phyloP scores from a whole-genome alignment of 306 rosid species.

The Rosa chinensis region DNA sequence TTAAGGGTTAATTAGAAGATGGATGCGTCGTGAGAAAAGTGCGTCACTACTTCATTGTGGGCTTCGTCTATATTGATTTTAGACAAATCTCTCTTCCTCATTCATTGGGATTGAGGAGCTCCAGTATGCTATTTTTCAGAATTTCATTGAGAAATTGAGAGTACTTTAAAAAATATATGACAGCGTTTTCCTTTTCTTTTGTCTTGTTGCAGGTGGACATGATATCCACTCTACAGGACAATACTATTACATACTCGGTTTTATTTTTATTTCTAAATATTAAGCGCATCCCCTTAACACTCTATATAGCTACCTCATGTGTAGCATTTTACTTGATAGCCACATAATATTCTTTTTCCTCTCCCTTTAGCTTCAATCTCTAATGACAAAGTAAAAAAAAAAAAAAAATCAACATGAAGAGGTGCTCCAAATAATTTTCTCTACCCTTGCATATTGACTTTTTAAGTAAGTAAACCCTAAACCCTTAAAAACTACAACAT shows the following conservation, averaged over 20 bases:
- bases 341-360: neutral
- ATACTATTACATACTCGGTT: neutral
- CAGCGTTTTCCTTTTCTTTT: neutral
- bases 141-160: neutral
- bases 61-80: neutral
- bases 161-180: neutral
- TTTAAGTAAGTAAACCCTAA: neutral
- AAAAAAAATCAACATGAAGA: neutral
- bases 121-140: neutral
- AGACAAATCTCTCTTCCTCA: neutral
- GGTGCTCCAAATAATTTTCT: neutral
- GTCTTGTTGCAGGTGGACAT: conserved; percentile 7
- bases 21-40: neutral
- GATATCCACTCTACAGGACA: neutral
- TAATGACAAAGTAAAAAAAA: neutral
- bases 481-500: neutral
- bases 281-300: neutral
- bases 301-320: neutral
- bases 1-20: neutral
- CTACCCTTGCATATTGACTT: neutral
- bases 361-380: neutral
- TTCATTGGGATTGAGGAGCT: neutral
- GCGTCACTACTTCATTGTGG: neutral
- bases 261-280: neutral
- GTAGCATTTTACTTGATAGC: neutral